A percentile compares a stretch with the other conserved stretches of the same genome.
Evolutionary conservation across 2,329 filamentous ascomycete species (phyloP).

Genomic region (Hymenoscyphus occultus): DNA sequence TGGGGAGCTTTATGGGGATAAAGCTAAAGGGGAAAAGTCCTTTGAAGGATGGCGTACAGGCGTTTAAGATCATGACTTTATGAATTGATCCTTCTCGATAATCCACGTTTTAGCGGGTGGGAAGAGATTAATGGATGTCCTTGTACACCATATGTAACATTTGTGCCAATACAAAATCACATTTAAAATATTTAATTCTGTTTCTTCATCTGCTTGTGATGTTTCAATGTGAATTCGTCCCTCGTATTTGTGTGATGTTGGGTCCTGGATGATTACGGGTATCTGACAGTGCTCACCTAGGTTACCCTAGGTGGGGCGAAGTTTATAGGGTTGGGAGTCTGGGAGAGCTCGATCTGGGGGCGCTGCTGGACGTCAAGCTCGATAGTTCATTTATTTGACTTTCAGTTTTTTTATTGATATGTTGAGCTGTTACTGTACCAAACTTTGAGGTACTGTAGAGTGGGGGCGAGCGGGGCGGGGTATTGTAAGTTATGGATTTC

Average conservation of each 20-base stretch:
- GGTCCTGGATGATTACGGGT: not conserved
- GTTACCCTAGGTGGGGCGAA: no score
- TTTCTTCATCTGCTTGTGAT: not conserved
- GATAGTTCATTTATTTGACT: no score
- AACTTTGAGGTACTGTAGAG: no score
- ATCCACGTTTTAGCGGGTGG: slow-evolving; percentile 18
- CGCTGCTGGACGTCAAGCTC: no score
- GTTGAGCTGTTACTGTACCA: no score
- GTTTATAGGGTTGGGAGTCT: no score
- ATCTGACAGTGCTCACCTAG: not conserved
- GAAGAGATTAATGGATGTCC: slow-evolving; percentile 5
- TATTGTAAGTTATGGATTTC: no score
- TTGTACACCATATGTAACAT: slow-evolving; percentile 27
- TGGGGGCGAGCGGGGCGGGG: no score
- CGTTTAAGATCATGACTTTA: slow-evolving; percentile 21
- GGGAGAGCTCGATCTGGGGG: no score
- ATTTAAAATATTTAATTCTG: not conserved
- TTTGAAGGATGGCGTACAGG: slow-evolving; percentile 32
- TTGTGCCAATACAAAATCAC: slow-evolving; percentile 10
- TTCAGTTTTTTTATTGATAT: no score
- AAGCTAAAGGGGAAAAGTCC: slow-evolving; percentile 30
- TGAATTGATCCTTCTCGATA: slow-evolving; percentile 3
- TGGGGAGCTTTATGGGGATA: slow-evolving; percentile 9
- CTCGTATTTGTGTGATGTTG: not conserved
- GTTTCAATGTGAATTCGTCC: not conserved